Base-by-base conservation (phyloP, 1,284 basidiomycete genomes). In the Coniophora puteana region DNA sequence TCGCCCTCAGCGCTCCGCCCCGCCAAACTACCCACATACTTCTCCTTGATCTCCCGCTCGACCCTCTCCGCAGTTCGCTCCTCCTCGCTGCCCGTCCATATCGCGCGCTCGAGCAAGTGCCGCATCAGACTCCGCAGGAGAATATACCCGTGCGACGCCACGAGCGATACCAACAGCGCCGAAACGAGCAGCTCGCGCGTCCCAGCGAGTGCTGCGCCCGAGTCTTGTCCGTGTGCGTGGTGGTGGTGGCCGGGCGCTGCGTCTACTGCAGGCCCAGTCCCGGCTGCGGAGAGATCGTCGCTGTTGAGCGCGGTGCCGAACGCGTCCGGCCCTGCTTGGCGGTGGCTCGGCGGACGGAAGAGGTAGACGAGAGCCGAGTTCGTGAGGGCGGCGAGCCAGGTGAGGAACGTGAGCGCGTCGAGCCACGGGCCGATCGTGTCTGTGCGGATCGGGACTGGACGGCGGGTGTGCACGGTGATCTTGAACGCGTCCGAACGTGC, bases 351-450 rank as follows among this genome's bases (percentile, higher is more conserved):
- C 22, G 69, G 66, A 27, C 74, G 79, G 72, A 92, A 93, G 51
- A 93, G 78, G 65, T 89, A 90, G 35, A 94, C 84, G 38, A 96
- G 76, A 4, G 91, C 84, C 1, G 89, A 76, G 60, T 93, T 94
- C 18, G 85, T 89, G 35, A 95, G 67, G 1, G 90, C 83, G 2
- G 83, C 82, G 37, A 95, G 68, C 91, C 92, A 96, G 10, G 87
- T 77, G 55, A 97, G 74, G 67, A 91, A 85, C n/a, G 80, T 78
- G 50, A 99, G 69, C 5, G 85, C 82, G 45, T 94, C 85, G 29
- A 98, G 76, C 95, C 95, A 99, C 0, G 93, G 87, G 0, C 95
- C 95, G 50, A 98, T 93, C 4, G 84, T 88, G 57, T 96, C 93
- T 10, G 87, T 86, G 8, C 94, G 82, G 12, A 73, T 67, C 0